These are phyloP conservation scores for Plantago coronopus DNA, from an alignment of 305 asterid species.

Conservation along the genomic window DNA sequence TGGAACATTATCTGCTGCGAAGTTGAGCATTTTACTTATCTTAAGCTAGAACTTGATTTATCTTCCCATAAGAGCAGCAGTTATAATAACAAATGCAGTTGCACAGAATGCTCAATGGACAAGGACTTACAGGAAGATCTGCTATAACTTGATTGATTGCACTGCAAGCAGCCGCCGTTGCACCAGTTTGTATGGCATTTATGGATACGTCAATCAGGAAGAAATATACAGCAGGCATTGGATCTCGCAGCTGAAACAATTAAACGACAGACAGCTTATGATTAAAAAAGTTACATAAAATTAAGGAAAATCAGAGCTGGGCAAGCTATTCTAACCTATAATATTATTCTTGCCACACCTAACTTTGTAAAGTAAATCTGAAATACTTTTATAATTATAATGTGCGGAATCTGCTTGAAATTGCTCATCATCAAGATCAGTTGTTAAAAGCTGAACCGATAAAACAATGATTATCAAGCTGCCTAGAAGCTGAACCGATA, in stretches of 20 bases:
- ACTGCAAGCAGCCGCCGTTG: conserved; percentile 96
- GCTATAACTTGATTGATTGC: conserved; percentile 90
- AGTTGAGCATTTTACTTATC: conserved; percentile 12
- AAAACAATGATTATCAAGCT: too few species aligned
- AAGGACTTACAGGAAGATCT: conserved; percentile 90
- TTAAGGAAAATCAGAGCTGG: conserved; percentile 9
- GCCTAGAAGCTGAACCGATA: too few species aligned
- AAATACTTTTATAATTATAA: too few species aligned
- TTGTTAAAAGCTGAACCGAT: too few species aligned
- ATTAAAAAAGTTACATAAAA: not conserved
- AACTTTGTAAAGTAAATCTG: too few species aligned
- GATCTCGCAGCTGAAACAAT: conserved; percentile 77
- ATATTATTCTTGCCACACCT: too few species aligned
- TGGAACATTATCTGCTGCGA: conserved; percentile 7
- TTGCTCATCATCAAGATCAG: too few species aligned
- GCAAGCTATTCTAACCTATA: conserved; percentile 11
- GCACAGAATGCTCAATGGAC: not conserved
- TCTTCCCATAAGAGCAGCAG: conserved; percentile 7
- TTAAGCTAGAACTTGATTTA: conserved; percentile 6
- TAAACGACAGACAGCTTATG: conserved; percentile 18
- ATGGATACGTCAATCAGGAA: conserved; percentile 93
- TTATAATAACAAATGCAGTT: not conserved
- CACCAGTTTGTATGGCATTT: conserved; percentile 96
- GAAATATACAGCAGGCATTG: conserved; percentile 95
- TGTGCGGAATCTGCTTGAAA: too few species aligned